Conservation (phyloP, 2,329 filamentous ascomycete genomes). For the Davidsoniella eucalypti region DNA sequence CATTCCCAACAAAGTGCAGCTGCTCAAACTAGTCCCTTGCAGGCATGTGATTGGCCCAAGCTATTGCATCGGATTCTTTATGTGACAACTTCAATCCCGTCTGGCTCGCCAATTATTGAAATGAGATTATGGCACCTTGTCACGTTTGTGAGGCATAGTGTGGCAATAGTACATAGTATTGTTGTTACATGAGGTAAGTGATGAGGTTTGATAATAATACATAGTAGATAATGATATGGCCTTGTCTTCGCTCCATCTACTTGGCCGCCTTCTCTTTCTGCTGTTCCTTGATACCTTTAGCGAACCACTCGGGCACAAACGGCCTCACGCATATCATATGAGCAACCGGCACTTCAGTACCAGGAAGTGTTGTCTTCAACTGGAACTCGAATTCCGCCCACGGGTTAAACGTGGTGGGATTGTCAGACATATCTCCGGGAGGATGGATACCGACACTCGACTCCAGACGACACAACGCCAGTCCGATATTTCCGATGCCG, state of each 20-base stretch:
- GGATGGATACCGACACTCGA: conserved; percentile 71
- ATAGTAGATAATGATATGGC: background rate
- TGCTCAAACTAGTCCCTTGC: background rate
- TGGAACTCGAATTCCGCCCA: conserved; percentile 41
- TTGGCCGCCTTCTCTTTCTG: background rate
- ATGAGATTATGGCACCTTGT: background rate
- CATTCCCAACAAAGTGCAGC: background rate
- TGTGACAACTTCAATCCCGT: conserved; percentile 1
- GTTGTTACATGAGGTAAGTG: background rate
- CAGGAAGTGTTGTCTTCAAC: conserved; percentile 12
- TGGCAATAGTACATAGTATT: background rate
- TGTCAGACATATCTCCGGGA: conserved; percentile 42
- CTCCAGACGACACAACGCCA: conserved; percentile 75
- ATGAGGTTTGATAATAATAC: background rate
- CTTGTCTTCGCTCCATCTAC: background rate
- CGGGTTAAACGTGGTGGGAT: conserved; percentile 43
- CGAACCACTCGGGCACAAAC: conserved; percentile 67
- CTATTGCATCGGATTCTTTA: background rate
- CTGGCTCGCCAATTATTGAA: background rate
- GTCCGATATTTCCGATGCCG: conserved; percentile 69
- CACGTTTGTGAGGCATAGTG: background rate
- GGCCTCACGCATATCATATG: conserved; percentile 46
- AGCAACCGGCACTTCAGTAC: conserved; percentile 18
- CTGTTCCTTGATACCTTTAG: conserved; percentile 22
- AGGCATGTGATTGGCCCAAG: conserved; percentile 7